Evolutionary conservation across 2,329 filamentous ascomycete genomes (phyloP).

Genomic region (Aspergillus pseudotamarii): DNA sequence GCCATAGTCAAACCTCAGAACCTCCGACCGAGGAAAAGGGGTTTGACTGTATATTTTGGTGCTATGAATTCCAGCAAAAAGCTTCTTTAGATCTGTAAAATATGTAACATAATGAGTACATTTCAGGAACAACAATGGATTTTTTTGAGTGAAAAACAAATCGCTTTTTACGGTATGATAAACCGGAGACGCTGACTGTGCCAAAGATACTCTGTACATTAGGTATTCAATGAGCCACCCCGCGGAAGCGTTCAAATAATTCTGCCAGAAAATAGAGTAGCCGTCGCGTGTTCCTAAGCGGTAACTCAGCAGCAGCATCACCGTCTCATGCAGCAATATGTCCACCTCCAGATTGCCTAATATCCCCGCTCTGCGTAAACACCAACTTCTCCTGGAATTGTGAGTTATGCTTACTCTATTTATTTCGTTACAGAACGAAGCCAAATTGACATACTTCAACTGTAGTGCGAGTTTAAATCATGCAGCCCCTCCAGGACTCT

Average conservation of each 20-base stretch:
- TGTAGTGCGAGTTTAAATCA: slow-evolving; percentile 76
- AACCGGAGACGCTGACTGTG: neutral
- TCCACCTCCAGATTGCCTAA: slow-evolving; percentile 38
- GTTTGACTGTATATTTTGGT: neutral
- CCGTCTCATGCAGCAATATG: slow-evolving; percentile 14
- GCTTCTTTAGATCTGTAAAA: neutral
- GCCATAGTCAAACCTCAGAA: neutral
- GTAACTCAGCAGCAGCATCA: neutral
- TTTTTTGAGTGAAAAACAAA: neutral
- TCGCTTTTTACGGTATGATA: neutral
- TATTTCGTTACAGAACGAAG: neutral
- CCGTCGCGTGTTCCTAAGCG: neutral
- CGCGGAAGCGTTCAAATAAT: neutral
- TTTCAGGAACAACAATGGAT: neutral
- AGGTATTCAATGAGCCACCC: neutral
- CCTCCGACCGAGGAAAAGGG: neutral
- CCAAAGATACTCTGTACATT: too few species aligned
- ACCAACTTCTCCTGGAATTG: slow-evolving; percentile 83
- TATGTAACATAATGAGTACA: neutral
- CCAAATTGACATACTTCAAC: neutral
- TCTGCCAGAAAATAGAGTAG: neutral
- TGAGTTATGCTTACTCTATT: slow-evolving; percentile 49
- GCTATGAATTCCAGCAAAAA: neutral
- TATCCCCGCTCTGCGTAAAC: slow-evolving; percentile 63
- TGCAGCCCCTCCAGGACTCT: slow-evolving; percentile 82